Percentiles rank a stretch among this genome's conserved stretches.
Conservation (phyloP, 768 basidiomycete genomes). For the Leccinum barrowsii region DNA sequence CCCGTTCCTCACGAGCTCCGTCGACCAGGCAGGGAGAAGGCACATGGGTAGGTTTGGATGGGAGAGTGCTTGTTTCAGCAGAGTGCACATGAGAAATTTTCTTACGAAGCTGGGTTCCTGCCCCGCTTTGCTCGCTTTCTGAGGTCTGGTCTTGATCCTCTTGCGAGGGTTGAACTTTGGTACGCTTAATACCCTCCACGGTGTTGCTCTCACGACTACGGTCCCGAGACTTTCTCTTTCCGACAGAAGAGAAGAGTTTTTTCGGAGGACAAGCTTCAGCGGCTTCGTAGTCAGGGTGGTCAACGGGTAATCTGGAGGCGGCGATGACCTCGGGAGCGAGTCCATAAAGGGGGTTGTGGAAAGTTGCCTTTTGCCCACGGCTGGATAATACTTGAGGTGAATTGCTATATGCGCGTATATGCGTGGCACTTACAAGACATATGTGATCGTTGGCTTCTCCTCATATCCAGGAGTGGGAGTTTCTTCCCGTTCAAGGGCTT, state of each 20-base stretch:
- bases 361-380: slow-evolving; percentile 61
- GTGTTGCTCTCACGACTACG: slow-evolving; percentile 18
- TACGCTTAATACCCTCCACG: slow-evolving; percentile 14
- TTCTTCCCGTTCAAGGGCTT: slow-evolving; percentile 30
- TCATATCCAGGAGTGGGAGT: slow-evolving; percentile 38
- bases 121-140: slow-evolving; percentile 15
- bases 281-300: slow-evolving; percentile 66
- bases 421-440: slow-evolving; percentile 61
- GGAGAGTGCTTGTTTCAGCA: slow-evolving; percentile 3
- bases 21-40: background rate
- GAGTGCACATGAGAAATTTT: background rate
- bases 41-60: slow-evolving; percentile 3
- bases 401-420: background rate
- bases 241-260: slow-evolving; percentile 49
- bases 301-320: slow-evolving; percentile 51
- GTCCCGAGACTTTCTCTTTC: slow-evolving; percentile 28
- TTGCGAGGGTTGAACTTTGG: slow-evolving; percentile 6
- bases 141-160: slow-evolving; percentile 6
- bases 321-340: slow-evolving; percentile 39
- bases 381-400: slow-evolving; percentile 33
- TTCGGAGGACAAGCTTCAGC: slow-evolving; percentile 51
- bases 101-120: background rate
- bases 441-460: slow-evolving; percentile 63
- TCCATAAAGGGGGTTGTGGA: slow-evolving; percentile 63
- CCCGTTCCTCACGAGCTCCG: slow-evolving; percentile 24